These are phyloP conservation scores for Elsinoe necatrix DNA, from an alignment of 2,329 filamentous ascomycete genomes.

Conservation along the genomic window DNA sequence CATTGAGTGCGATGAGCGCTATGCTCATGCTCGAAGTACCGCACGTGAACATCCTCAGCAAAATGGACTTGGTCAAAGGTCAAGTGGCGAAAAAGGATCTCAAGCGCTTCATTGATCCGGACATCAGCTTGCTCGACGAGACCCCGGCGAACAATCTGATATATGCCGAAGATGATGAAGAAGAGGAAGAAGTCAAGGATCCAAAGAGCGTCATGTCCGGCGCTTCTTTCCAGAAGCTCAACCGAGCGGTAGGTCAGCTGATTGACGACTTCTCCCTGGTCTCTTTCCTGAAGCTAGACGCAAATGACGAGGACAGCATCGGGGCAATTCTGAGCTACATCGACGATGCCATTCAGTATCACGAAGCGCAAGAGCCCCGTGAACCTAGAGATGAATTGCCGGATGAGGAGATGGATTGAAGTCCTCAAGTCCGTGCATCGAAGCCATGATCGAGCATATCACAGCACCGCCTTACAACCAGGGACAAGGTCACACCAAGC, in stretches of 20 bases:
- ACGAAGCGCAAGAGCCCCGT: slow-evolving; percentile 84
- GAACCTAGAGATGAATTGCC: slow-evolving; percentile 54
- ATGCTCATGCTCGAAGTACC: slow-evolving; percentile 99
- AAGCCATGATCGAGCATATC: slow-evolving; percentile 22
- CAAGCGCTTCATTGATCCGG: slow-evolving; percentile 82
- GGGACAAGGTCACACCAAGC: background rate
- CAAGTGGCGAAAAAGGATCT: slow-evolving; percentile 80
- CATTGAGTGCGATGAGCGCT: slow-evolving; percentile 91
- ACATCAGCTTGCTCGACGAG: slow-evolving; percentile 72
- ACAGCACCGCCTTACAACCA: background rate
- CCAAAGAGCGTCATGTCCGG: slow-evolving; percentile 69
- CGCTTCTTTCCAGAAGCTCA: slow-evolving; percentile 70
- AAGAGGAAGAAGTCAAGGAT: slow-evolving; percentile 54
- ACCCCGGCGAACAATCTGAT: slow-evolving; percentile 51
- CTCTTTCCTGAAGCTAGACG: slow-evolving; percentile 82
- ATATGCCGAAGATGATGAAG: slow-evolving; percentile 33
- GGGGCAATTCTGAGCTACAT: slow-evolving; percentile 79
- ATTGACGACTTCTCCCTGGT: slow-evolving; percentile 99
- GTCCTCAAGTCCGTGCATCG: slow-evolving; percentile 18
- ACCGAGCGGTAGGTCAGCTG: slow-evolving; percentile 77
- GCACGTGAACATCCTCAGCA: slow-evolving; percentile 91
- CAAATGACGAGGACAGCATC: slow-evolving; percentile 86
- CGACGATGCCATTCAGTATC: slow-evolving; percentile 86
- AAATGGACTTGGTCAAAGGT: slow-evolving; percentile 94
- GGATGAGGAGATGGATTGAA: slow-evolving; percentile 47